phyloP scores from a whole-genome alignment of 192 early-diverging fungal species.

The Paraglomus occultum region DNA sequence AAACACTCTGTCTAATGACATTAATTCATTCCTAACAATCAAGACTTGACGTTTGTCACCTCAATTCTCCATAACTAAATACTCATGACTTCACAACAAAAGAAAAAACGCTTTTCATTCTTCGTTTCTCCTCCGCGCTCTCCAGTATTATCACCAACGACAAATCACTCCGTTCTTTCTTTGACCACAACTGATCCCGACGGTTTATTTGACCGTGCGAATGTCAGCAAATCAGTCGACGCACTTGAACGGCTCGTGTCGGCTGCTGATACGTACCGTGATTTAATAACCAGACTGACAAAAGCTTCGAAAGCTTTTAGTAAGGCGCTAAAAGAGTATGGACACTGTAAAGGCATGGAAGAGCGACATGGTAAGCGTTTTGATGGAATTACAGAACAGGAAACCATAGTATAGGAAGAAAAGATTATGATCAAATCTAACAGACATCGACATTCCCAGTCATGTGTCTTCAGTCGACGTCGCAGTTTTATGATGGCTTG shows the following conservation, averaged over 20 bases:
- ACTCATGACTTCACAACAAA: slow-evolving; percentile 13
- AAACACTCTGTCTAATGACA: no score
- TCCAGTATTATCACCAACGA: neutral
- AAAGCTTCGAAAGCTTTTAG: slow-evolving; percentile 42
- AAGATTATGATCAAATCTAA: no score
- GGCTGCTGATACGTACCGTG: slow-evolving; percentile 41
- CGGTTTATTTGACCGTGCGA: slow-evolving; percentile 10
- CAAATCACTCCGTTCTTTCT: neutral
- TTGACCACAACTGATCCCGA: neutral
- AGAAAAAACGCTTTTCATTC: slow-evolving; percentile 17
- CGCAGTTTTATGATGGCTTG: slow-evolving; percentile 45
- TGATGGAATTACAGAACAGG: neutral
- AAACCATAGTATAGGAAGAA: neutral
- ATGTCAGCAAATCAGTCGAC: slow-evolving; percentile 36
- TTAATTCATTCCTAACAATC: no score
- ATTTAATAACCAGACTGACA: slow-evolving; percentile 34
- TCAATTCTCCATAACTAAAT: neutral
- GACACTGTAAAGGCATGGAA: slow-evolving; percentile 44
- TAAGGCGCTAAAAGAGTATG: slow-evolving; percentile 42
- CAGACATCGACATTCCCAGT: slow-evolving; percentile 14
- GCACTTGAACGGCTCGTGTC: slow-evolving; percentile 39
- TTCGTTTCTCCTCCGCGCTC: slow-evolving; percentile 16
- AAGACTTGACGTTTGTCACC: no score
- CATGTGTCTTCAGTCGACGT: slow-evolving; percentile 46
- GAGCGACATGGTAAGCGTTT: slow-evolving; percentile 37